phyloP scores from a whole-genome alignment of 176 grass and related monocot genomes.

The Musa itinerans region DNA sequence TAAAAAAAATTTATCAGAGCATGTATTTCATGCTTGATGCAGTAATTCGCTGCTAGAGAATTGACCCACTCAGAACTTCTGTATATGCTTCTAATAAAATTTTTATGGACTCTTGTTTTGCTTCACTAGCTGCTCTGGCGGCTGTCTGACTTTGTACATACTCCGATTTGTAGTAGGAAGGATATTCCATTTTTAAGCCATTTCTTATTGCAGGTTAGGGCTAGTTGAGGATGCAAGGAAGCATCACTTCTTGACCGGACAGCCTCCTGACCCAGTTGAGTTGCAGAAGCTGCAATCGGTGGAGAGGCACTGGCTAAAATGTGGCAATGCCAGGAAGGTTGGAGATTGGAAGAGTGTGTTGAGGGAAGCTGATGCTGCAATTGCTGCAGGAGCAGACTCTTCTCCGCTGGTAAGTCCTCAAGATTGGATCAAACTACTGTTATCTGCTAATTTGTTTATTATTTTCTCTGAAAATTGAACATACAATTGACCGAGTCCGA shows the following conservation, averaged over 20 bases:
- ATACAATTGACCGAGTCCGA: background rate
- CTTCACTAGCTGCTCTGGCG: too few species aligned
- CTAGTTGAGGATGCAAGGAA: slow-evolving; percentile 7
- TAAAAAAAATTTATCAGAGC: background rate
- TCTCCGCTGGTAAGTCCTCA: slow-evolving; percentile 1
- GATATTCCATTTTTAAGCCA: background rate
- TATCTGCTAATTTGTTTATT: background rate
- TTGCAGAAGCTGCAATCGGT: slow-evolving; percentile 10
- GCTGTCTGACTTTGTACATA: background rate
- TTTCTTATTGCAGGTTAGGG: slow-evolving; percentile 12
- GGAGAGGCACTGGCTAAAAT: slow-evolving; percentile 7
- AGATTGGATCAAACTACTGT: background rate
- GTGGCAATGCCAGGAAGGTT: background rate
- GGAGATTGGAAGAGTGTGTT: slow-evolving; percentile 3
- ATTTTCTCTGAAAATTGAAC: background rate
- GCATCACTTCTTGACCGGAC: background rate
- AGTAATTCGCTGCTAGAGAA: background rate
- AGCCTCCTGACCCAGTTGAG: background rate
- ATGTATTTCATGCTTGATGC: background rate
- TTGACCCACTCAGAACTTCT: background rate
- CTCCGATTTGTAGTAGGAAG: background rate
- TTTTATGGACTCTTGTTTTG: too few species aligned
- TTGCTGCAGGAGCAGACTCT: slow-evolving; percentile 13
- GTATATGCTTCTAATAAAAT: background rate
- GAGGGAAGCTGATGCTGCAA: slow-evolving; percentile 6